phyloP scores from a whole-genome alignment of 1,139 yeast genomes.

The Oligophagozyma castellii region DNA sequence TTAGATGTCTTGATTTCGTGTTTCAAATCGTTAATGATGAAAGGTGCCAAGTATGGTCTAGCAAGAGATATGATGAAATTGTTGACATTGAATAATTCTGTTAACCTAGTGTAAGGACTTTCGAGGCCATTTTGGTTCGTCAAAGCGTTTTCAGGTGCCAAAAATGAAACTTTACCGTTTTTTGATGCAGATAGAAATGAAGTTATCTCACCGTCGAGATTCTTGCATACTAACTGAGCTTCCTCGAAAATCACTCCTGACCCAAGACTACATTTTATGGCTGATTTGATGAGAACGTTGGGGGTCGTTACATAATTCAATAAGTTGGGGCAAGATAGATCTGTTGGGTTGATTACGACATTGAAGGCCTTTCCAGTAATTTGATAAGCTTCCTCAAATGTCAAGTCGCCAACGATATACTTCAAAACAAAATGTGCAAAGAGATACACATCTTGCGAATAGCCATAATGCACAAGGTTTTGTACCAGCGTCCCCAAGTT shows the following conservation, averaged over 20 bases:
- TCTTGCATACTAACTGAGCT: conserved; percentile 56
- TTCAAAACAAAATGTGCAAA: conserved; percentile 68
- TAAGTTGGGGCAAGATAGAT: conserved; percentile 52
- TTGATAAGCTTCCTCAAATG: conserved; percentile 87
- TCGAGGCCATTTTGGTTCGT: conserved; percentile 27
- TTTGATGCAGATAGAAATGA: conserved; percentile 23
- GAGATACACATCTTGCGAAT: conserved; percentile 70
- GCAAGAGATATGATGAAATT: conserved; percentile 84
- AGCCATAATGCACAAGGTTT: conserved; percentile 57
- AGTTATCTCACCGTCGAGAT: conserved; percentile 44
- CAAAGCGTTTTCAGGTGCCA: conserved; percentile 33
- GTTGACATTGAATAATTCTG: conserved; percentile 88
- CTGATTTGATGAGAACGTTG: conserved; percentile 84
- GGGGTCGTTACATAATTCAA: conserved; percentile 90
- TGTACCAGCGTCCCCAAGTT: conserved; percentile 54
- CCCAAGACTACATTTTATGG: conserved; percentile 42
- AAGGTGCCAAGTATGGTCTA: conserved; percentile 84
- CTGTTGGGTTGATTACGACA: conserved; percentile 81
- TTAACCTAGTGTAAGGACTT: conserved; percentile 73
- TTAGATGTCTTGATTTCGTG: conserved; percentile 34
- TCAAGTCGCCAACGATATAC: conserved; percentile 60
- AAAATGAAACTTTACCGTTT: conserved; percentile 19
- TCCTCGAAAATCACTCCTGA: conserved; percentile 49
- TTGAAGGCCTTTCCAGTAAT: conserved; percentile 74
- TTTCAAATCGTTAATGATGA: conserved; percentile 68